Conservation (phyloP, 768 basidiomycete species). For the Lepiota subincarnata region DNA sequence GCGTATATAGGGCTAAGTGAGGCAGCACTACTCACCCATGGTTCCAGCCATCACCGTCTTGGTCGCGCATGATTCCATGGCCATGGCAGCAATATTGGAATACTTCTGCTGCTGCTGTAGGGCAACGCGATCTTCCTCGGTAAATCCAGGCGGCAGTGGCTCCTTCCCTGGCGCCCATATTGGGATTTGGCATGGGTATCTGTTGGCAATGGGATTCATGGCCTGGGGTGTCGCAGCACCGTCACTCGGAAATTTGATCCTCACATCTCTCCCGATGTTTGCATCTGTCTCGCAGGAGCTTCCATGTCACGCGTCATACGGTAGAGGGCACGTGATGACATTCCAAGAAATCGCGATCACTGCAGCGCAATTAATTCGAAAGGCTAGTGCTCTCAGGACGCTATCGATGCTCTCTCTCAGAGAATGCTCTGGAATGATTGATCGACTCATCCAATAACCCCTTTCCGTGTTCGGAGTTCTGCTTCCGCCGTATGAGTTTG, state of each 20-base stretch:
- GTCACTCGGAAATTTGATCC: slow-evolving; percentile 5
- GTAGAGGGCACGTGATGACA: no score
- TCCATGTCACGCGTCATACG: no score
- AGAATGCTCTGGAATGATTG: slow-evolving; percentile 9
- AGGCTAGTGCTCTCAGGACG: no score
- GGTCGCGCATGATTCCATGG: slow-evolving; percentile 81
- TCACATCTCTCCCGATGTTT: slow-evolving; percentile 6
- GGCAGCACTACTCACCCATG: slow-evolving; percentile 56
- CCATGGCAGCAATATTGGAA: slow-evolving; percentile 63
- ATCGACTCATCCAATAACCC: slow-evolving; percentile 11
- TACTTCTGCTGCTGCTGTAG: slow-evolving; percentile 71
- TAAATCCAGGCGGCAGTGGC: slow-evolving; percentile 79
- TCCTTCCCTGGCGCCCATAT: slow-evolving; percentile 84
- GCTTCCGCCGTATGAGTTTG: slow-evolving; percentile 11
- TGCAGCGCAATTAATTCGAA: no score
- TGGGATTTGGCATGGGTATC: slow-evolving; percentile 55
- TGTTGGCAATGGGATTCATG: slow-evolving; percentile 27
- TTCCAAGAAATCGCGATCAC: no score
- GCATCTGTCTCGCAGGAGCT: background rate
- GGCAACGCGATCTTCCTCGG: slow-evolving; percentile 72
- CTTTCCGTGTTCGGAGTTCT: slow-evolving; percentile 16
- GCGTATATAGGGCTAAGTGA: slow-evolving; percentile 4
- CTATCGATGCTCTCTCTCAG: slow-evolving; percentile 15
- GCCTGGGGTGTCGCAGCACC: slow-evolving; percentile 6
- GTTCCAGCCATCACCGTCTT: slow-evolving; percentile 81